A percentile compares a stretch with the other conserved stretches of the same genome.
Evolutionary conservation across 257 asterid species (phyloP).

Genomic region (Mitragyna speciosa): DNA sequence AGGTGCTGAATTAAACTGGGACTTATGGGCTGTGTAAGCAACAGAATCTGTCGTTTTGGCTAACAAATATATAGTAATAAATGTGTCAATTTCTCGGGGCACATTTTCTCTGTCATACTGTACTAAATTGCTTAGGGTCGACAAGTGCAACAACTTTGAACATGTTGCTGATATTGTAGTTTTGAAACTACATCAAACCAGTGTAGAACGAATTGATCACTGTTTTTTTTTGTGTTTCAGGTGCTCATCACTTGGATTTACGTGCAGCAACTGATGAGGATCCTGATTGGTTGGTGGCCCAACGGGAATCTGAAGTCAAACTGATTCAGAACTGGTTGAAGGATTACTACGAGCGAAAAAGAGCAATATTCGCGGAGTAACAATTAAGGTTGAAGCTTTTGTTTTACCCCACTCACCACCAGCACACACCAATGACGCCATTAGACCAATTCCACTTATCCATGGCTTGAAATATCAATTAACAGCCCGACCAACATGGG

Average conservation of each 20-base stretch:
- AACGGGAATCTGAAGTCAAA: conserved; percentile 60
- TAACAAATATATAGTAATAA: too few species aligned
- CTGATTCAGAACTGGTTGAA: conserved; percentile 68
- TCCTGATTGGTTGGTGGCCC: conserved; percentile 86
- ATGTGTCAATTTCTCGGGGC: too few species aligned
- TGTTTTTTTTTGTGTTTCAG: conserved; percentile 29
- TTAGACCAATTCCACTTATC: background rate
- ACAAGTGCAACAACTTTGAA: too few species aligned
- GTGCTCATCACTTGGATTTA: conserved; percentile 93
- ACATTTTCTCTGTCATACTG: too few species aligned
- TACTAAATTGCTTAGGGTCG: too few species aligned
- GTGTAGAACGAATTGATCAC: background rate
- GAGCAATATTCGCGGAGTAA: conserved; percentile 35
- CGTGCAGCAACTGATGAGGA: conserved; percentile 70
- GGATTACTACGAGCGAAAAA: conserved; percentile 42
- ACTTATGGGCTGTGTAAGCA: too few species aligned
- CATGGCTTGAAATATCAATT: background rate
- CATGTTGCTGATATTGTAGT: background rate
- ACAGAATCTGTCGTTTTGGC: too few species aligned
- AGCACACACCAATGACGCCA: too few species aligned
- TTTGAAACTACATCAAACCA: background rate
- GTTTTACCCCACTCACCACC: background rate
- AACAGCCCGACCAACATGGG: background rate
- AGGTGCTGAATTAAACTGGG: too few species aligned
- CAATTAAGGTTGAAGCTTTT: background rate